A percentile compares a stretch with the other conserved stretches of the same genome.
Conservation (phyloP, 208 protist genomes). For the Leishmania tropica region DNA sequence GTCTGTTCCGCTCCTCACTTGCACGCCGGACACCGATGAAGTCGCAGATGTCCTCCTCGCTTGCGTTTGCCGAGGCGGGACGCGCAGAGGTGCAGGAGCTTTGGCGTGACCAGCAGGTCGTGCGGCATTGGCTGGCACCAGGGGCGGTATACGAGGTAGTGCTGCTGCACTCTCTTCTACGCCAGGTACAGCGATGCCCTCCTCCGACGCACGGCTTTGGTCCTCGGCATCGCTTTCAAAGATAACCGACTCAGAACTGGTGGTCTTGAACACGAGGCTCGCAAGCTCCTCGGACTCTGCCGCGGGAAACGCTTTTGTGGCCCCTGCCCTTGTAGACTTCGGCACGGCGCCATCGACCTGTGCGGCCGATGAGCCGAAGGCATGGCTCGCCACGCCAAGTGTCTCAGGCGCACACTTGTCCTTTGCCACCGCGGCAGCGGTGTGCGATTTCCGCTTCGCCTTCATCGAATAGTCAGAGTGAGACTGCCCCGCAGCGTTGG, state of each 20-base stretch:
- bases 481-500: slow-evolving; percentile 3
- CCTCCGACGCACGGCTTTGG: not conserved
- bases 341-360: not conserved
- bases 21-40: not conserved
- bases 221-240: slow-evolving; percentile 6
- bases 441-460: not conserved
- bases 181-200: not conserved
- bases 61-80: not conserved
- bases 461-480: slow-evolving; percentile 15
- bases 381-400: not conserved
- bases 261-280: slow-evolving; percentile 20
- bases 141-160: not conserved
- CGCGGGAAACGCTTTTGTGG: too few relatives aligned
- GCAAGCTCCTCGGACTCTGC: slow-evolving; percentile 1
- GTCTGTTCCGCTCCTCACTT: not conserved
- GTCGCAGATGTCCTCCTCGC: not conserved
- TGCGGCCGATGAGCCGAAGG: not conserved
- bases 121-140: not conserved
- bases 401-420: not conserved
- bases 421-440: not conserved
- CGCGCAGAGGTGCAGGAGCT: not conserved
- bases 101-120: not conserved
- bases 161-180: not conserved
- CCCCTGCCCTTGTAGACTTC: too few relatives aligned
- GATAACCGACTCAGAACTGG: slow-evolving; percentile 18